Evolutionary conservation across 1,284 basidiomycete genomes (phyloP).

Genomic region (Cutaneotrichosporon sp.): DNA sequence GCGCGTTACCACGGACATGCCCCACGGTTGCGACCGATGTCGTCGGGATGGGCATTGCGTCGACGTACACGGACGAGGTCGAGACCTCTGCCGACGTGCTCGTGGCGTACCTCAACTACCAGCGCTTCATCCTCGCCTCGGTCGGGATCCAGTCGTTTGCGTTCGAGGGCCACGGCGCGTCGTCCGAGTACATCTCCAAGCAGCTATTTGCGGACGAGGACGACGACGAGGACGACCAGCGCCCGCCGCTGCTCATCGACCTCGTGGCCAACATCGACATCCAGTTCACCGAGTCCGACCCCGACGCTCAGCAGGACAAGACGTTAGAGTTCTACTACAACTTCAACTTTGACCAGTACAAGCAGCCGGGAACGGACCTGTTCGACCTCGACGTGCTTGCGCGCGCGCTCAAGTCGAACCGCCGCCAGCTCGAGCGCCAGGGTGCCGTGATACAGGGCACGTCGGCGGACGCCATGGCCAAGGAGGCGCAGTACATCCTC

Average conservation of each 20-base stretch:
- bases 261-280: slow-evolving; percentile 82
- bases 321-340: slow-evolving; percentile 65
- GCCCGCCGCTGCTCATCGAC: slow-evolving; percentile 80
- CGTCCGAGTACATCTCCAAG: slow-evolving; percentile 68
- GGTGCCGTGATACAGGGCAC: slow-evolving; percentile 65
- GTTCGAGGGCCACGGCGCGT: slow-evolving; percentile 74
- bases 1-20: slow-evolving; percentile 54
- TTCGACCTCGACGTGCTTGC: slow-evolving; percentile 74
- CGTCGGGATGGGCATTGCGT: slow-evolving; percentile 64
- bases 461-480: slow-evolving; percentile 67
- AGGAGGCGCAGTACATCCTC: slow-evolving; percentile 73
- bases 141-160: slow-evolving; percentile 88
- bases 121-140: slow-evolving; percentile 82
- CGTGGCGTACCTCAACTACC: slow-evolving; percentile 75
- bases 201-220: slow-evolving; percentile 65
- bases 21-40: slow-evolving; percentile 58
- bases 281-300: slow-evolving; percentile 79
- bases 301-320: slow-evolving; percentile 58
- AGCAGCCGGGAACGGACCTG: slow-evolving; percentile 68
- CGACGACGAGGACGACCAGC: slow-evolving; percentile 66
- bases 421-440: slow-evolving; percentile 65
- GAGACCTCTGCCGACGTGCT: slow-evolving; percentile 72
- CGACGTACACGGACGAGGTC: slow-evolving; percentile 70
- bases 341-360: slow-evolving; percentile 73
- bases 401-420: slow-evolving; percentile 64